Conservation (phyloP, 768 basidiomycete species). For the Boletus vermiculosoides region DNA sequence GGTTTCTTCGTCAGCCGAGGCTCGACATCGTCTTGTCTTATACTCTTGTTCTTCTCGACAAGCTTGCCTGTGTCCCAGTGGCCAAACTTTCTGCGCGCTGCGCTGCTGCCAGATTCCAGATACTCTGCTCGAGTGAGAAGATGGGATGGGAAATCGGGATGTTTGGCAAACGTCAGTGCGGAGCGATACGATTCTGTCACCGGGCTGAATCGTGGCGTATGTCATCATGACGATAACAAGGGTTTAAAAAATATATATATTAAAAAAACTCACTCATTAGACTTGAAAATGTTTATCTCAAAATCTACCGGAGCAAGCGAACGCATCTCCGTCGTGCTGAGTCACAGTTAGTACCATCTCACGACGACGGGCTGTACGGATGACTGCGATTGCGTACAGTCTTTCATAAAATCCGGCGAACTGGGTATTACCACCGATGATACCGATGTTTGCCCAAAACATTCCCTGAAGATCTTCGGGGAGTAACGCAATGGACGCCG, state of each 20-base stretch:
- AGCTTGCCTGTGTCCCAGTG: conserved; percentile 47
- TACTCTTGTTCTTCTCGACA: conserved; percentile 25
- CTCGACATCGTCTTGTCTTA: conserved; percentile 23
- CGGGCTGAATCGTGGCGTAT: conserved; percentile 44
- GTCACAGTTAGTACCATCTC: conserved; percentile 16
- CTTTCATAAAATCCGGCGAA: conserved; percentile 72
- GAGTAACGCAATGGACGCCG: conserved; percentile 69
- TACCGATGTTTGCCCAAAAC: conserved; percentile 93
- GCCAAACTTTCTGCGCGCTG: conserved; percentile 71
- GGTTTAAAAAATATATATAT: conserved; percentile 1
- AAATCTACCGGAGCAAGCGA: conserved; percentile 80
- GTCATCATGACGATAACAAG: conserved; percentile 15
- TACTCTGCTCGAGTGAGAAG: conserved; percentile 82
- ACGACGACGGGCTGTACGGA: conserved; percentile 14
- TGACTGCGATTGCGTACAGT: conserved; percentile 54
- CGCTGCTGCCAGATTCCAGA: conserved; percentile 74
- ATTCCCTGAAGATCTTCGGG: conserved; percentile 83
- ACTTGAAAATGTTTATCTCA: conserved; percentile 70
- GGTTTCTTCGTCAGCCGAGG: conserved; percentile 28
- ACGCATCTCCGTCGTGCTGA: conserved; percentile 70
- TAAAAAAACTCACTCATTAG: conserved; percentile 61
- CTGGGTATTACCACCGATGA: conserved; percentile 81
- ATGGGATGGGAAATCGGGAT: conserved; percentile 47
- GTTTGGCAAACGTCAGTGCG: conserved; percentile 56
- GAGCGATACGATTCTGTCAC: conserved; percentile 64